These are phyloP conservation scores for Claviceps arundinis DNA, from an alignment of 2,329 filamentous ascomycete genomes.

Conservation along the genomic window DNA sequence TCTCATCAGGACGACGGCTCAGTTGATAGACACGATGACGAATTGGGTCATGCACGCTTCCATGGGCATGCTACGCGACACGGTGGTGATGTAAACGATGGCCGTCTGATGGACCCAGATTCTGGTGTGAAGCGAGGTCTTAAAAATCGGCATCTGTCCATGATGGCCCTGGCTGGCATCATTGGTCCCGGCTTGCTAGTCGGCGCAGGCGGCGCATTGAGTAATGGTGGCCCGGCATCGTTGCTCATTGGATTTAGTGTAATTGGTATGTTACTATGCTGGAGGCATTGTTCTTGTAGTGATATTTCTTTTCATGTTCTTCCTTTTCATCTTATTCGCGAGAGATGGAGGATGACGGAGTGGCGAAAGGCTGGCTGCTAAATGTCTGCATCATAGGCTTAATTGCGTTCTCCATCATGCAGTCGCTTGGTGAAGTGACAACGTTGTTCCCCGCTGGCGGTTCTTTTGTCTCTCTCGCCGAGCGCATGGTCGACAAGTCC, in stretches of 20 bases:
- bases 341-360: too few species aligned
- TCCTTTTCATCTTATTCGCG: neutral
- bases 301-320: too few species aligned
- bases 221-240: constrained; percentile 56
- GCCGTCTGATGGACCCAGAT: constrained; percentile 41
- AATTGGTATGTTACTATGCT: constrained; percentile 31
- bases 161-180: constrained; percentile 51
- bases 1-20: constrained; percentile 7
- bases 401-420: constrained; percentile 55
- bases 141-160: constrained; percentile 53
- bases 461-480: constrained; percentile 56
- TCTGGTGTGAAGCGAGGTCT: constrained; percentile 56
- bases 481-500: constrained; percentile 58
- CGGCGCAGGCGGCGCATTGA: constrained; percentile 55
- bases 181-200: constrained; percentile 60
- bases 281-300: too few species aligned
- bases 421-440: constrained; percentile 61
- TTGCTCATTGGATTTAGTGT: constrained; percentile 61
- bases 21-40: constrained; percentile 8
- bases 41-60: constrained; percentile 9
- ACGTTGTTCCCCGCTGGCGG: constrained; percentile 60
- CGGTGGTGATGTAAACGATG: constrained; percentile 16
- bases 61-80: constrained; percentile 6
- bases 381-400: constrained; percentile 25
- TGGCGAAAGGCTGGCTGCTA: neutral